Base-by-base conservation (phyloP, 176 grass and related monocot genomes). In the Stipa capillata region DNA sequence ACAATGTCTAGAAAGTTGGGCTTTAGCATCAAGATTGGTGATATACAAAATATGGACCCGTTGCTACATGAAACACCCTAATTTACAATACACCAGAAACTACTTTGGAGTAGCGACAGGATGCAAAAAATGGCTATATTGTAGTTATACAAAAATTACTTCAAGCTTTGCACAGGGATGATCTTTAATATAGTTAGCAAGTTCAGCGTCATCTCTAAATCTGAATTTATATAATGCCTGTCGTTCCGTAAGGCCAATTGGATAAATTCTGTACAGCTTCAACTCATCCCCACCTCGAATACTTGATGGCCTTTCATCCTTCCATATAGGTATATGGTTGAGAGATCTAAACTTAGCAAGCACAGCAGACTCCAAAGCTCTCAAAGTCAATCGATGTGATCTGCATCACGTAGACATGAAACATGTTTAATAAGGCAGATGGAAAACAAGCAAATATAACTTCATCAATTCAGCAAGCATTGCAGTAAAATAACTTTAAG, bases 151-250 rank as follows among this genome's bases (percentile, higher is more conserved):
- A 90, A 98, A 97, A 88, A 97, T 88, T 16, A 92, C 92, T 87
- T 98, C 92, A 74, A 98, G 78, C 73, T 92, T 98, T 55, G 87
- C 85, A 81, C 95, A 98, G 24, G 92, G 90, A 70, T 94, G 93
- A 50, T 88, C 89, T 72, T 85, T 85, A 43, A 98, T 86, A 43
- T 98, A 85, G 66, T 73, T 86, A 68, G 78, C 82, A 50, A 98
- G 79, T 45, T 90, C 89, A 20, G 84, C 76, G 57, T 97, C 91
- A 69, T 87, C 84, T 41, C 71, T 88, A 79, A 98, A 98, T 65
- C 17, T 81, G 69, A 94, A 94, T 41, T 80, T 79, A 56, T 92
- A 98, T 12, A 98, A 23, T 17, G 92, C 95, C 82, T 94, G 87
- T 65, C 87, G 61, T 76, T 90, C 84, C 28, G 89, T 85, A 60